Evolutionary conservation across 257 asterid genomes (phyloP).

Genomic region (Plantago elongata): DNA sequence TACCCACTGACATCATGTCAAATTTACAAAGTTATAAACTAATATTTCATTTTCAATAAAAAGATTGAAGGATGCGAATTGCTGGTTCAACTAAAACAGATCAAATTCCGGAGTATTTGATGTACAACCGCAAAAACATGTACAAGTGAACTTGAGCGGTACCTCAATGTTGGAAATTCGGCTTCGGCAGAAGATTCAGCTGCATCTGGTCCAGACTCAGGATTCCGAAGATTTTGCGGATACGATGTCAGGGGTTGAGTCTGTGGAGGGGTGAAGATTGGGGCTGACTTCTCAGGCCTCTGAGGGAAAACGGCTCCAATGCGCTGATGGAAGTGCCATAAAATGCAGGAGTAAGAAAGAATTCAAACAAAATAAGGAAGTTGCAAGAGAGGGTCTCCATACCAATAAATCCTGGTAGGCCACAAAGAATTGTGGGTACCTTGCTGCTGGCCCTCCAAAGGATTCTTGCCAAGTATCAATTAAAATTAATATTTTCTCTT

Average conservation of each 20-base stretch:
- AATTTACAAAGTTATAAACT: no score
- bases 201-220: constrained; percentile 58
- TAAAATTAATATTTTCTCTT: constrained; percentile 91
- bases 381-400: constrained; percentile 20
- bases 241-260: constrained; percentile 83
- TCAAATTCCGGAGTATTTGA: constrained; percentile 3
- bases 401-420: constrained; percentile 98
- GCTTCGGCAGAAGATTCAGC: constrained; percentile 91
- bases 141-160: constrained; percentile 10
- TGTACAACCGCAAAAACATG: background rate
- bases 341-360: constrained; percentile 15
- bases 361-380: constrained; percentile 14
- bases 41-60: no score
- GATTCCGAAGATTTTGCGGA: constrained; percentile 74
- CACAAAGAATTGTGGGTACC: constrained; percentile 81
- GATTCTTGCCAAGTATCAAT: constrained; percentile 99
- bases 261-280: constrained; percentile 92
- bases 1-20: no score
- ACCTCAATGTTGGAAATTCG: constrained; percentile 93
- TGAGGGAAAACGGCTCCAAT: constrained; percentile 97
- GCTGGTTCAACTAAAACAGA: background rate
- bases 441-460: constrained; percentile 93
- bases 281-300: constrained; percentile 80
- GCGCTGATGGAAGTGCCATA: constrained; percentile 58
- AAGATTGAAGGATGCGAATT: no score